Evolutionary conservation across 2,329 filamentous ascomycete species (phyloP), one percentile per base, ranked within the genome.

Genomic region (Eurotiales sp.): DNA sequence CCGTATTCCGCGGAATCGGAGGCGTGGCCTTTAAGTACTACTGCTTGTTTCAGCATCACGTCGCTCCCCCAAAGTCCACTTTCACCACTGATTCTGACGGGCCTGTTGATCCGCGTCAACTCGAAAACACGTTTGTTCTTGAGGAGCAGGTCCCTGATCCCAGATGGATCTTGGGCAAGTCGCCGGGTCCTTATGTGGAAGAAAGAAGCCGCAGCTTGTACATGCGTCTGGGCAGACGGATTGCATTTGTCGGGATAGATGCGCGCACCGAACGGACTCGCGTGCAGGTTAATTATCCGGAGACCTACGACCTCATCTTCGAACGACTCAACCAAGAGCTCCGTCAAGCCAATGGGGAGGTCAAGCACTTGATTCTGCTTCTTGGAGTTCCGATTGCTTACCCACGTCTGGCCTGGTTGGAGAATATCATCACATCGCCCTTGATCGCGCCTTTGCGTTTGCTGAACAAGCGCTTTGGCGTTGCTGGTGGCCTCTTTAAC

Each of bases 371-470:
- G 19, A 73, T 86, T 34, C 68, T 86, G 19, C 70, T 86, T 10
- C 72, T 86, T 2, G 87, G 86, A 51, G 83, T 88, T 19, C 88
- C 90, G 0, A 92, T 95, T 60, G 74, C 75, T 1, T 77, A 81
- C 57, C 78, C 77, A 1, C 89, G 92, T 60, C 78, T 96, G 49
- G 93, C 91, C n/a, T 96, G 92, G 92, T 78, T 96, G 4, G 92
- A 97, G 67, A 96, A 96, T 63, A 87, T 96, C 52, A 82, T 97
- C 60, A 81, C 81, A 14, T 95, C 89, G 55, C 91, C 92, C 0
- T 60, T 96, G 21, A 91, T 96, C 64, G 90, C 87, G 0, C 90
- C 91, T 0, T 83, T 96, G 64, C 91, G 90, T 63, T 85, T 97
- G 56, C 68, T 96, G 61, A 93, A 96, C 75, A 88, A 91, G 67